Evolutionary conservation across 1,139 yeast species (phyloP).

Genomic region (Scheffersomyces lignicola): DNA sequence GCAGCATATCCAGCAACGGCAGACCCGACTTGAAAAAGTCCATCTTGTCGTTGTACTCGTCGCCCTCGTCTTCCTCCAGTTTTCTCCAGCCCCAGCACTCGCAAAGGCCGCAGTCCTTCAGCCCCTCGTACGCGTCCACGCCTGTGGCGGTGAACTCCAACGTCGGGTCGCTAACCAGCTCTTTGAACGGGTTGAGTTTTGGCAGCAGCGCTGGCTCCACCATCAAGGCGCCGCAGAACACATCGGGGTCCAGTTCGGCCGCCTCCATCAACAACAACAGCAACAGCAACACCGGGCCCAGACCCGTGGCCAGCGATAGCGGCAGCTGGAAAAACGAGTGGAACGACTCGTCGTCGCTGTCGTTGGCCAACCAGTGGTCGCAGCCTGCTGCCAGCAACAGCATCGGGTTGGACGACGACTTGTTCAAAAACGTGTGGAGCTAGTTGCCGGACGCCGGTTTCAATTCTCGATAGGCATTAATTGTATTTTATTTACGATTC

Average conservation of each 20-base stretch:
- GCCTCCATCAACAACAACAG: conserved; percentile 7
- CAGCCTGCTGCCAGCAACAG: conserved; percentile 2
- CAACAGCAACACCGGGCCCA: conserved; percentile 5
- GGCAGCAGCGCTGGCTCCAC: conserved; percentile 5
- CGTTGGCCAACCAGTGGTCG: conserved; percentile 10
- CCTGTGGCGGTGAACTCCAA: conserved; percentile 9
- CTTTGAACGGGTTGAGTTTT: conserved; percentile 38
- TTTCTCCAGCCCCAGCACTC: conserved; percentile 22
- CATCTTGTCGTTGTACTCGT: conserved; percentile 82
- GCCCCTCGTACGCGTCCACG: conserved; percentile 6
- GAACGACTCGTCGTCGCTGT: conserved; percentile 24
- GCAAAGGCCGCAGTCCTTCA: conserved; percentile 3
- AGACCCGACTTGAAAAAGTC: conserved; percentile 81
- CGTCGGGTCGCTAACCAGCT: conserved; percentile 26
- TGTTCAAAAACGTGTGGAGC: conserved; percentile 62
- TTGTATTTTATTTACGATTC: background rate
- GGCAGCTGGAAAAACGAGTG: conserved; percentile 38
- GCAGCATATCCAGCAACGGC: conserved; percentile 26
- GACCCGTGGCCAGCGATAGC: conserved; percentile 5
- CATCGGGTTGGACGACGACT: conserved; percentile 39
- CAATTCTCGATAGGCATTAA: background rate
- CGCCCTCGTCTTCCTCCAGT: conserved; percentile 51
- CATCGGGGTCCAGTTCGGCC: conserved; percentile 9
- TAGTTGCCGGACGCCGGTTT: conserved; percentile 12
- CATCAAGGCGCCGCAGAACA: conserved; percentile 4